phyloP scores from a whole-genome alignment of 805 yeast genomes.

The Candida rishiriensis region DNA sequence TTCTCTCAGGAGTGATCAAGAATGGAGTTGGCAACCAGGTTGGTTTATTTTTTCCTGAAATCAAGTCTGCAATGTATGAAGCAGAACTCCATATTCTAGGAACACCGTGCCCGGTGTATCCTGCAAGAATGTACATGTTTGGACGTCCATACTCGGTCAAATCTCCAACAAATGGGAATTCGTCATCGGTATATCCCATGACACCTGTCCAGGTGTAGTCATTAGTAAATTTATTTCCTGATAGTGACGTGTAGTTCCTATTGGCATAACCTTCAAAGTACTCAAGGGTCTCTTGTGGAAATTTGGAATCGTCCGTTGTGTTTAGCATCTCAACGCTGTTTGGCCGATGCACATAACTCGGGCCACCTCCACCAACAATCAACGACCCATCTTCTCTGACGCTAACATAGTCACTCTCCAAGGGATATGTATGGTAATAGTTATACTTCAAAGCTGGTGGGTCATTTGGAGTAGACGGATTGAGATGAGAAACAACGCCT shows the following conservation, averaged over 20 bases:
- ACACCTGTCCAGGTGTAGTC: constrained; percentile 42
- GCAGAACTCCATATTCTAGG: constrained; percentile 40
- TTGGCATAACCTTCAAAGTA: constrained; percentile 29
- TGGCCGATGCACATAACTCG: constrained; percentile 10
- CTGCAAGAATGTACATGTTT: constrained; percentile 36
- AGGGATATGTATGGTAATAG: constrained; percentile 17
- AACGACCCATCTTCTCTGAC: constrained; percentile 34
- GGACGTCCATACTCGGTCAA: constrained; percentile 23
- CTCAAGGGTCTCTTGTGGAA: constrained; percentile 20
- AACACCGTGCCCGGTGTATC: constrained; percentile 51
- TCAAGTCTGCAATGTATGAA: constrained; percentile 31
- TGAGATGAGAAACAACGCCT: constrained; percentile 12
- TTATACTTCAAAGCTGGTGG: constrained; percentile 7
- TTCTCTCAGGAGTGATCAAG: constrained; percentile 5
- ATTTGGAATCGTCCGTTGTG: constrained; percentile 32
- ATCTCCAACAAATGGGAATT: constrained; percentile 41
- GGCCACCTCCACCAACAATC: constrained; percentile 32
- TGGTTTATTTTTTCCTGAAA: constrained; percentile 7
- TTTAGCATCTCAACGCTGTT: constrained; percentile 15
- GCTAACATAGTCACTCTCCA: constrained; percentile 29
- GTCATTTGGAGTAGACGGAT: too few species aligned
- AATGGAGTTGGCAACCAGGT: constrained; percentile 7
- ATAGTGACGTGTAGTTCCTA: constrained; percentile 19
- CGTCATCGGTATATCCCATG: constrained; percentile 41
- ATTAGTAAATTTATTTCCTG: constrained; percentile 25